phyloP scores from a whole-genome alignment of 208 protist species.

The Crithidia acanthocephali region DNA sequence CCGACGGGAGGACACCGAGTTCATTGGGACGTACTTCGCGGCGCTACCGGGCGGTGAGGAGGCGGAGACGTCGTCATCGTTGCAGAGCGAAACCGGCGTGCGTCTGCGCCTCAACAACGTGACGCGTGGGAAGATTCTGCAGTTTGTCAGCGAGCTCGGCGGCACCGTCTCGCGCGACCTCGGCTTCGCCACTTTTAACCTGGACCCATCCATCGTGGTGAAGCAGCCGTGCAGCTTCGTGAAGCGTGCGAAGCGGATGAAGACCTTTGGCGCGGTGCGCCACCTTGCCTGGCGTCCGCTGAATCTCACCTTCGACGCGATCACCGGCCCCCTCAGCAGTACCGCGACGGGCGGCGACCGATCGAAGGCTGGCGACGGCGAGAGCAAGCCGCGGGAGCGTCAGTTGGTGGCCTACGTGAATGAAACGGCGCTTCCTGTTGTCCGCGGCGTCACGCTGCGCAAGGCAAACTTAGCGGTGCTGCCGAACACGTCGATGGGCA shows the following conservation, averaged over 20 bases:
- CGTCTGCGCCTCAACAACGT: slow-evolving; percentile 22
- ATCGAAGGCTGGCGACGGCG: slow-evolving; percentile 1
- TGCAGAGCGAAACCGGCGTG: not conserved
- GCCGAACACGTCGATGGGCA: slow-evolving; percentile 23
- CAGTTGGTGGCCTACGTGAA: slow-evolving; percentile 6
- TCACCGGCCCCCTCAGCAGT: not conserved
- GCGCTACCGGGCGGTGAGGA: not conserved
- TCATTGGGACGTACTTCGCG: not conserved
- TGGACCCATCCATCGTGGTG: slow-evolving; percentile 29
- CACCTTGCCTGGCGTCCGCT: slow-evolving; percentile 28
- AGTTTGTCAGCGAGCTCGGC: slow-evolving; percentile 32
- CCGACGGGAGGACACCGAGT: slow-evolving; percentile 16
- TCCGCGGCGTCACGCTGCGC: slow-evolving; percentile 15
- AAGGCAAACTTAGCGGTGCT: slow-evolving; percentile 22
- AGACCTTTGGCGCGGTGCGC: slow-evolving; percentile 23
- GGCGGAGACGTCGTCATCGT: not conserved
- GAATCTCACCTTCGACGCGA: slow-evolving; percentile 1
- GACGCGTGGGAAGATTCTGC: slow-evolving; percentile 30
- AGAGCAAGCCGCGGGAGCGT: not conserved
- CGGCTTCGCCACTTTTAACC: slow-evolving; percentile 34
- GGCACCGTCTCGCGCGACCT: slow-evolving; percentile 39
- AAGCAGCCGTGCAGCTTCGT: slow-evolving; percentile 39
- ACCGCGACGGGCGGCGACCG: not conserved
- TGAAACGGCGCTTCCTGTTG: slow-evolving; percentile 1
- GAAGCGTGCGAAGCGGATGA: slow-evolving; percentile 30